phyloP scores from a whole-genome alignment of 768 basidiomycete genomes.

The Gyrodon lividus region DNA sequence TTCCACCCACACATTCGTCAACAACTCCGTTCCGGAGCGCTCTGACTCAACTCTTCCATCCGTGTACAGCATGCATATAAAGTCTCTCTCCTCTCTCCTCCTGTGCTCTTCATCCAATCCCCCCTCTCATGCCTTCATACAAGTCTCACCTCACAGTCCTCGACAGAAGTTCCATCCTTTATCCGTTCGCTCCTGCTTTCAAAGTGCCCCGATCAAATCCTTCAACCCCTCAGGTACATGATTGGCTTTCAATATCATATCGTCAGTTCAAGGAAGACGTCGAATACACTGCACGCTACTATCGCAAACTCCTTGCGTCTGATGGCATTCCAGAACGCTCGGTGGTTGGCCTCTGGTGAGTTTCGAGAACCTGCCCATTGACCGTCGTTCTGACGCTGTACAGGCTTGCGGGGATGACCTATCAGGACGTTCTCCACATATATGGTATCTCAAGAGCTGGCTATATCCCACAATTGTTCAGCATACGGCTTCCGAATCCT shows the following conservation, averaged over 20 bases:
- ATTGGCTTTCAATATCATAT: conserved; percentile 67
- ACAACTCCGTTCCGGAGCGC: conserved; percentile 30
- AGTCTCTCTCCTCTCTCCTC: conserved; percentile 7
- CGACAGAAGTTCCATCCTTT: conserved; percentile 50
- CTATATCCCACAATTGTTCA: conserved; percentile 76
- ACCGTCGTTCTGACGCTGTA: conserved; percentile 11
- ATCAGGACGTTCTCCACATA: conserved; percentile 68
- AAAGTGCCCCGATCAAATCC: conserved; percentile 52
- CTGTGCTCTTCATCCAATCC: conserved; percentile 6
- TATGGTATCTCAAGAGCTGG: conserved; percentile 76
- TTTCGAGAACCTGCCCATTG: conserved; percentile 5
- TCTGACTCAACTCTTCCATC: conserved; percentile 15
- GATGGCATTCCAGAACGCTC: conserved; percentile 51
- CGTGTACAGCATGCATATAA: conserved; percentile 34
- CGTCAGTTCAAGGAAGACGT: conserved; percentile 62
- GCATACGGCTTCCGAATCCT: conserved; percentile 73
- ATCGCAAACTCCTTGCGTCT: conserved; percentile 49
- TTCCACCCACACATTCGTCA: conserved; percentile 25
- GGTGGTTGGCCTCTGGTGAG: conserved; percentile 73
- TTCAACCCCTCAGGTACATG: conserved; percentile 40
- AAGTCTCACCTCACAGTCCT: conserved; percentile 63
- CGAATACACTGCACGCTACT: conserved; percentile 62
- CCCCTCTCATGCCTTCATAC: conserved; percentile 23
- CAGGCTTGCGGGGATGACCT: conserved; percentile 75
- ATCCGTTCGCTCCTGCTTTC: conserved; percentile 56